Conservation (phyloP, 371 early-diverging fungal species). For the Mortierella sp. region DNA sequence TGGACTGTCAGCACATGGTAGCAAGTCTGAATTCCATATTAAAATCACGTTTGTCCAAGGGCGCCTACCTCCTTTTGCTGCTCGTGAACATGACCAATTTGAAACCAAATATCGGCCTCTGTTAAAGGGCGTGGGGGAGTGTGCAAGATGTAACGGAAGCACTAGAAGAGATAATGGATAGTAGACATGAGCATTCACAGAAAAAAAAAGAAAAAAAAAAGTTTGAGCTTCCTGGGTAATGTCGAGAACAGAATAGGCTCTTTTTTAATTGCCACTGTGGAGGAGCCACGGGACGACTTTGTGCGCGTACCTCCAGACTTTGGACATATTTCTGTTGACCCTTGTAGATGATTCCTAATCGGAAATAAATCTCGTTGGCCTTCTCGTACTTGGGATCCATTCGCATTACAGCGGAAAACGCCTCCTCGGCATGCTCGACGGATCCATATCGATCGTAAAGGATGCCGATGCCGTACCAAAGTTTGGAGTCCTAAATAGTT, state of each 20-base stretch:
- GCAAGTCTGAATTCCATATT: too few relatives aligned
- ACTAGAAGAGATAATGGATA: constrained; percentile 59
- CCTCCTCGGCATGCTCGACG: constrained; percentile 97
- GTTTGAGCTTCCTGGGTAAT: too few relatives aligned
- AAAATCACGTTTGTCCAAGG: too few relatives aligned
- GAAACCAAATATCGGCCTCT: constrained; percentile 97
- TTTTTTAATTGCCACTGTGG: too few relatives aligned
- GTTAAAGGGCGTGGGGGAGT: constrained; percentile 96
- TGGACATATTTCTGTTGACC: constrained; percentile 92
- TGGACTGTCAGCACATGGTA: neutral
- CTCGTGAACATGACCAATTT: constrained; percentile 97
- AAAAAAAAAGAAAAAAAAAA: neutral
- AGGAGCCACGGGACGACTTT: too few relatives aligned
- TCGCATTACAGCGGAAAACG: constrained; percentile 91
- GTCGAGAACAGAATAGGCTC: too few relatives aligned
- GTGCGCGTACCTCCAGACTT: constrained; percentile 77
- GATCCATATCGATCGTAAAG: constrained; percentile 97
- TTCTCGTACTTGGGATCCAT: constrained; percentile 95
- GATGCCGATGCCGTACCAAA: constrained; percentile 99
- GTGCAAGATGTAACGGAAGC: constrained; percentile 92
- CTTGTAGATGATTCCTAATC: constrained; percentile 97
- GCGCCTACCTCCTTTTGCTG: constrained; percentile 87
- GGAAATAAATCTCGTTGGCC: constrained; percentile 97
- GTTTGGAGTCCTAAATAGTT: constrained; percentile 85
- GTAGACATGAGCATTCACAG: too few relatives aligned